Base-by-base conservation (phyloP, 371 early-diverging fungal species). In the Mortierella sp. region DNA sequence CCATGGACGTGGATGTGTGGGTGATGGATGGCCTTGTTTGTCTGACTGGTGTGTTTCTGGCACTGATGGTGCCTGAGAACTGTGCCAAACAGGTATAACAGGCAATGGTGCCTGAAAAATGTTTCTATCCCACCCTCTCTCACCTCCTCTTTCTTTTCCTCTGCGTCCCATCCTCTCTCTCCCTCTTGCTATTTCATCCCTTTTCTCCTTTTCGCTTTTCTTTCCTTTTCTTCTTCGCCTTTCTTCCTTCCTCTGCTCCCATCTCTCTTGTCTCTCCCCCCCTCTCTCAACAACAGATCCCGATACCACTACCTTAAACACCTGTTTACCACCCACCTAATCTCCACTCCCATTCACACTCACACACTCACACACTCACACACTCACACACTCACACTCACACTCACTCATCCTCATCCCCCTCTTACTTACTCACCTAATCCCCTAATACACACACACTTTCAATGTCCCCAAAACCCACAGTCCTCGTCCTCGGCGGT, bases 401-500 rank as follows among this genome's bases (percentile, higher is more conserved):
- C 10, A 3, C n/a, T 2, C 57, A 26, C 44, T 46, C 54, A 64
- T 69, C 71, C 50, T n/a, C 59, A 59, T 59, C 61, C 37, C 37
- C 54, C 21, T n/a, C 50, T 81, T 74, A 34, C 44, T 34, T 69
- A 67, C 16, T 28, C 71, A 40, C 34, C 13, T 71, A 74, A 55
- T 46, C 28, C 16, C 64, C 8, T 46, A 31, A 53, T 24, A 59
- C 50, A 53, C 46, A 24, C 26, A 48, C 9, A 50, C 61, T 24
- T 21, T 21, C 53, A 73, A 83, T 85, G 86, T 72, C 86, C 14
- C 86, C 86, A 69, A 76, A 80, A 69, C 89, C 89, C 64, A 78
- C 82, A 44, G 93, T 95, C 13, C 91, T 96, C 24, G 89, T 96
- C 69, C 90, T 95, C 53, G 97, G 98, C 71, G 98, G 97, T 31